Evolutionary conservation across 345 rosid species (phyloP), one percentile per base, ranked within the genome.

Genomic region (Arabidopsis suecica): DNA sequence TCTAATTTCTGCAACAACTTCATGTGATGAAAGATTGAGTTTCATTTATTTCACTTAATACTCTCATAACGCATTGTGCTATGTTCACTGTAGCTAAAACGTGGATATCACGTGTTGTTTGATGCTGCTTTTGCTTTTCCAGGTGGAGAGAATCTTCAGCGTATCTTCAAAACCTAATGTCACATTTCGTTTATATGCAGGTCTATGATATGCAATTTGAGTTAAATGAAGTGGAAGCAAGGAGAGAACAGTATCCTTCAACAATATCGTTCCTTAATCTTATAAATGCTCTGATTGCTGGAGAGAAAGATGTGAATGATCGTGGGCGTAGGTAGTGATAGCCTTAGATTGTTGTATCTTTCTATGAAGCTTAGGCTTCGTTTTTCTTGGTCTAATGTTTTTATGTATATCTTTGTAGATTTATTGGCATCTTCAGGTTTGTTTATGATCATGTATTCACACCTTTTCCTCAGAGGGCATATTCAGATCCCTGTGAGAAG

Each of bases 151-250:
- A 22, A n/a, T 60, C 50, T 60, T 54, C 23, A 18, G 50, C 23
- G 25, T 62, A 44, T 55, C 60, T 69, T 64, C 38, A 47, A 71
- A 71, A 49, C 41, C 54, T 77, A 65, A 65, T 14, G 65, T 20
- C 53, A 71, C n/a, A 59, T 47, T 47, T 28, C 45, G 70, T 62
- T 70, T 59, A 45, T 61, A 56, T 82, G 32, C 83, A 94, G 98
- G 88, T 94, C 61, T 94, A 91, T 75, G 96, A 94, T 81, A 94
- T 91, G 98, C 97, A 87, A 74, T 94, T 87, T 82, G 98, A 94
- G 84, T 80, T 94, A 82, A 91, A 94, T 86, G 98, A 94, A 86
- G 86, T 94, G 71, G 98, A 94, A 84, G 95, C 95, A 71, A 89
- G 98, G 79, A 90, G 86, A 67, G 98, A 94, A 81, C 86, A 80